Conservation (phyloP, 352 stramenopile genomes). For the Pythium rhizo-oryzae region DNA sequence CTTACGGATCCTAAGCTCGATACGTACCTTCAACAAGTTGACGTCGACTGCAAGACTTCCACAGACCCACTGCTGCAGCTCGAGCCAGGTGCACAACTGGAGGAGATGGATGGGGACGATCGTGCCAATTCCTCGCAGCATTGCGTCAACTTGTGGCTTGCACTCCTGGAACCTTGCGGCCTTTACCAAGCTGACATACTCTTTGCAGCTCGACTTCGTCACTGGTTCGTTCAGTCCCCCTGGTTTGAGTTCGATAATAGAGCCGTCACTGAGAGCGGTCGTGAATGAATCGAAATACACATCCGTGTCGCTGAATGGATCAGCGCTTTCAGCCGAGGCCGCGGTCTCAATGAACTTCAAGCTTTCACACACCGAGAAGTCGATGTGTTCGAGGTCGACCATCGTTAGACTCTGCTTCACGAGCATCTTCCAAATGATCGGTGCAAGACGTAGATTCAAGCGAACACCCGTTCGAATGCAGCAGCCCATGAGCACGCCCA, state of each 20-base stretch:
- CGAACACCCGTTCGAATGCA: constrained; percentile 77
- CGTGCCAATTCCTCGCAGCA: constrained; percentile 65
- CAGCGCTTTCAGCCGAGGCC: constrained; percentile 2
- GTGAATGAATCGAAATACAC: constrained; percentile 73
- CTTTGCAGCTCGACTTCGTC: constrained; percentile 71
- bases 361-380: constrained; percentile 41
- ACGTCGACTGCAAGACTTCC: constrained; percentile 79
- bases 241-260: constrained; percentile 59
- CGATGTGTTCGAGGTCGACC: constrained; percentile 64
- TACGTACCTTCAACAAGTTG: constrained; percentile 64
- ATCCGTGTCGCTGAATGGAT: constrained; percentile 29
- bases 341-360: constrained; percentile 34
- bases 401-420: constrained; percentile 71
- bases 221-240: constrained; percentile 48
- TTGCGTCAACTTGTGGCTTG: constrained; percentile 74
- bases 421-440: constrained; percentile 80
- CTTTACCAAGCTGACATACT: constrained; percentile 71
- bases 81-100: constrained; percentile 75
- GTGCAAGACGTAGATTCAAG: constrained; percentile 70
- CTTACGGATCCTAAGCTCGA: neutral
- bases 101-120: constrained; percentile 73
- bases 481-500: constrained; percentile 77
- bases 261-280: constrained; percentile 70
- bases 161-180: constrained; percentile 69
- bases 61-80: constrained; percentile 82